Percentiles rank a stretch among this genome's conserved stretches.
These are phyloP conservation scores for Aureobasidium sp. DNA, from an alignment of 2,329 filamentous ascomycete species.

Conservation along the genomic window DNA sequence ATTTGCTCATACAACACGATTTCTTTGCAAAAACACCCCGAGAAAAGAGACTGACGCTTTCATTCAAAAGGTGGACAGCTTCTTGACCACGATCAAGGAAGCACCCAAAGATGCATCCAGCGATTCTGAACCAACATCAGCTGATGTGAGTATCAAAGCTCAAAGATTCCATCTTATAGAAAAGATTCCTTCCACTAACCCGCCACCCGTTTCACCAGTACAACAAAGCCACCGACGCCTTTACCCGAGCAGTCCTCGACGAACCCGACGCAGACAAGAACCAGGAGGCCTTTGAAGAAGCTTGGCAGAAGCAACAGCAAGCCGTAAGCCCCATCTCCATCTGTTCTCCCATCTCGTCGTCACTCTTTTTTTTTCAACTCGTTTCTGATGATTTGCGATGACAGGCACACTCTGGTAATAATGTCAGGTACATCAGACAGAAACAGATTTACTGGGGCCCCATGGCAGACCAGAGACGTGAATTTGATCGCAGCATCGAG, in stretches of 20 bases:
- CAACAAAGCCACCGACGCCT: background rate
- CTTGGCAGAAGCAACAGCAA: background rate
- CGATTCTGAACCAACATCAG: background rate
- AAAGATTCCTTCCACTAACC: no score
- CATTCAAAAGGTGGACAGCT: no score
- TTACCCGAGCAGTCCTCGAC: background rate
- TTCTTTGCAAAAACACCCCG: no score
- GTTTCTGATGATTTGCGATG: no score
- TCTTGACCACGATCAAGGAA: background rate
- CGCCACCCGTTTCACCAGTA: background rate
- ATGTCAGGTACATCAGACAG: background rate
- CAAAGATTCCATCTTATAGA: no score
- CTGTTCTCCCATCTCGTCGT: no score
- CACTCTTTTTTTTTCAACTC: no score
- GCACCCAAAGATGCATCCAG: background rate
- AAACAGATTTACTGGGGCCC: background rate
- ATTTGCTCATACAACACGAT: no score
- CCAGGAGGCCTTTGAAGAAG: background rate
- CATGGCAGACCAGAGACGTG: background rate
- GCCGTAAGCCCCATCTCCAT: background rate
- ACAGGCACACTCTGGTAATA: background rate
- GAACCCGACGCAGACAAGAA: background rate
- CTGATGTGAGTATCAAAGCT: background rate
- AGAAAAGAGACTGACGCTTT: no score
- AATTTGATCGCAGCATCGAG: background rate